A percentile compares a stretch with the other conserved stretches of the same genome.
Evolutionary conservation across 1,284 basidiomycete genomes (phyloP).

Genomic region (Leccinum pachyderme): DNA sequence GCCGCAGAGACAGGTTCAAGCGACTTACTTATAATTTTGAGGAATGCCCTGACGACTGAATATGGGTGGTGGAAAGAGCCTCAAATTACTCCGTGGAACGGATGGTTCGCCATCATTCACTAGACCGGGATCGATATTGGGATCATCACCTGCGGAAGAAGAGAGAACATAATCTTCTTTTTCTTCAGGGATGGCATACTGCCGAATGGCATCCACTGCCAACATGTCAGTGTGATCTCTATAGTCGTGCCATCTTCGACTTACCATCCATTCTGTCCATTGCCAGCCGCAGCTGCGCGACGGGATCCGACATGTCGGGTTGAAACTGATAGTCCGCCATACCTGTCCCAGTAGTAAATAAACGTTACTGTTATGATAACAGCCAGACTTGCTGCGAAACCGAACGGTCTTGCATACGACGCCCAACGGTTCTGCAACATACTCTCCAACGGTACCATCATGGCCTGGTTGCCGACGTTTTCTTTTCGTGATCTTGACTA

Average conservation of each 20-base stretch:
- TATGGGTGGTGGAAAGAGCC: conserved; percentile 78
- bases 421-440: conserved; percentile 76
- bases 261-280: conserved; percentile 82
- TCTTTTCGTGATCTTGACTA: conserved; percentile 77
- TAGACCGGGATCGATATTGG: conserved; percentile 38
- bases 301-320: conserved; percentile 67
- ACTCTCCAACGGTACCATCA: conserved; percentile 63
- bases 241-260: conserved; percentile 10
- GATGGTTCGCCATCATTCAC: conserved; percentile 12
- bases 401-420: conserved; percentile 78
- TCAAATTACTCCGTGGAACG: conserved; percentile 52
- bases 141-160: conserved; percentile 21
- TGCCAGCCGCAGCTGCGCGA: conserved; percentile 64
- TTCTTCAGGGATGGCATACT: conserved; percentile 66
- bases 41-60: conserved; percentile 79
- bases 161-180: conserved; percentile 57
- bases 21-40: conserved; percentile 69
- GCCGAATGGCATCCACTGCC: conserved; percentile 68
- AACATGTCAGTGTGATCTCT: not conserved
- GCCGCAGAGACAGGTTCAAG: not conserved
- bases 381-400: conserved; percentile 73
- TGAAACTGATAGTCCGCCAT: conserved; percentile 92
- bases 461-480: conserved; percentile 45
- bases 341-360: conserved; percentile 45
- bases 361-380: not conserved